Base-by-base conservation (phyloP, 345 rosid species). In the Alliaria petiolata region DNA sequence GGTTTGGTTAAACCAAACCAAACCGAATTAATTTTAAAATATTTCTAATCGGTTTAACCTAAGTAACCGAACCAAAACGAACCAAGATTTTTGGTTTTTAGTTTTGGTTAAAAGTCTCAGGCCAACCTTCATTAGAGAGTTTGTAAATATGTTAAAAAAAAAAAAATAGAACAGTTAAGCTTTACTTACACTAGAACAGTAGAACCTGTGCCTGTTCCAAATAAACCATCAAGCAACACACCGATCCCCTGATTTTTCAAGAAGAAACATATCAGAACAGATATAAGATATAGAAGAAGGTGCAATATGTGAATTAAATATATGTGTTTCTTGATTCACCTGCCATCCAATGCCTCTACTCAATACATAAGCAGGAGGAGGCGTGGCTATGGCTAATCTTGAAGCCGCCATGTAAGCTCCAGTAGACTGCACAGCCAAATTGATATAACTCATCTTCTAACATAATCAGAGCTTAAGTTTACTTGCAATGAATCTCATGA, bases 341-440 rank as follows among this genome's bases (percentile, higher is more conserved):
- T 90, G 99, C 98, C 98, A 92, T 70, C 99, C 99, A 69, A 95
- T 92, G 22, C 99, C 98, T 34, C 98, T 91, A 77, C 98, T 92
- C 78, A 92, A 71, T 26, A 95, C 96, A 69, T 88, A 90, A 47
- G 99, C 99, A 20, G 98, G 99, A 76, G 99, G 99, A 0, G 99
- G 98, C 9, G 99, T 95, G 65, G 99, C 99, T 69, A 90, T 92
- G 30, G 98, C 97, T 74, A 95, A 80, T 17, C 98, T 87, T 47
- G 99, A 87, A 62, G 99, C 99, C 28, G 97, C 99, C 80, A 85
- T 86, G 84, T 85, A 95, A 51, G 98, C 97, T 57, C 91, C 98
- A 28, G 99, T 89, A 40, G 99, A 95, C 97, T 95, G 79, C 74
- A 69, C 15, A 58, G 33, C 10, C 3, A 38, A 22, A 57, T 65